Evolutionary conservation across 139 green algal genomes (phyloP).

Genomic region (Haematococcus lacustris): DNA sequence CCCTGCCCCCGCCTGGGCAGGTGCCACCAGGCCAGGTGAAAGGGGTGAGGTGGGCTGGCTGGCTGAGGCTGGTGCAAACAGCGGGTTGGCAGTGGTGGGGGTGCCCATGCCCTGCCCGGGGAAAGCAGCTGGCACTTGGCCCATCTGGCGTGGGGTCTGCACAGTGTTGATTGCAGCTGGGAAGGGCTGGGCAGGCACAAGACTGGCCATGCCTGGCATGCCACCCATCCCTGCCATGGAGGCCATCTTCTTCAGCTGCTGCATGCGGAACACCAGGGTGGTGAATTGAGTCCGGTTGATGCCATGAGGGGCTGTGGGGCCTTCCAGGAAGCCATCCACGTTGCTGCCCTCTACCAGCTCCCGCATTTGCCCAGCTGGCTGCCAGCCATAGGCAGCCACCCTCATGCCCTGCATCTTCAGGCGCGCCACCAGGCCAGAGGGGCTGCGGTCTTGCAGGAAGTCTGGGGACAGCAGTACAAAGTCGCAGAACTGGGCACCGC

Average conservation of each 20-base stretch:
- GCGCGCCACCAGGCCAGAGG: constrained; percentile 4
- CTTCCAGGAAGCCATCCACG: constrained; percentile 39
- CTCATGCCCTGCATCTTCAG: constrained; percentile 24
- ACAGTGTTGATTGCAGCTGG: no score
- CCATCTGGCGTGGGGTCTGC: no score
- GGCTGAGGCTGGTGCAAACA: no score
- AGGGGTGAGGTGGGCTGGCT: no score
- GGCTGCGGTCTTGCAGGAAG: constrained; percentile 30
- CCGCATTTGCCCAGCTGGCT: constrained; percentile 12
- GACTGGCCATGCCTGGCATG: no score
- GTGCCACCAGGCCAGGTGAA: no score
- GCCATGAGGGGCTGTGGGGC: constrained; percentile 20
- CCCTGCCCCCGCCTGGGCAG: no score
- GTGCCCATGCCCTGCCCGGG: no score
- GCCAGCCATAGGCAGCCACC: constrained; percentile 34
- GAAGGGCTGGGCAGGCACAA: no score
- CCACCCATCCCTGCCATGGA: background rate
- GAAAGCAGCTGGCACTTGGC: no score
- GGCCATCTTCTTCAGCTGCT: constrained; percentile 12
- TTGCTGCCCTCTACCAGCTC: constrained; percentile 30
- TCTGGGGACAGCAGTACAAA: constrained; percentile 43
- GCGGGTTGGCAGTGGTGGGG: no score
- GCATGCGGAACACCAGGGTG: constrained; percentile 27
- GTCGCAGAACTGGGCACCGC: constrained; percentile 24
- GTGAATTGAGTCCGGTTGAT: constrained; percentile 12